Evolutionary conservation across 2,329 filamentous ascomycete genomes (phyloP), one percentile per base, ranked within the genome.

Genomic region (Aureobasidium lini): DNA sequence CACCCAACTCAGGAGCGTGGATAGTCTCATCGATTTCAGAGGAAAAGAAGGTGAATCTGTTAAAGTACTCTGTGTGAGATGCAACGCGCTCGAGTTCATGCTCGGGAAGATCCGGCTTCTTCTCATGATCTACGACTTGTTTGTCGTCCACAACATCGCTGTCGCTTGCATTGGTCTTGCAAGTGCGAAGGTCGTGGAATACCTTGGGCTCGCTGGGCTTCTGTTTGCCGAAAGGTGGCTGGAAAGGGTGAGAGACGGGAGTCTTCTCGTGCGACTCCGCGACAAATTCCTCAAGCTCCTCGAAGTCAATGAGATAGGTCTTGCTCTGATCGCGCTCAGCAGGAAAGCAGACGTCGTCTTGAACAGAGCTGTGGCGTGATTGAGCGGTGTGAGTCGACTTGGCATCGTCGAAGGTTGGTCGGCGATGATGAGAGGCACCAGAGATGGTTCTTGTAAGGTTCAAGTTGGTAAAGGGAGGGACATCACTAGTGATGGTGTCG

Each of bases 31-130:
- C 92, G 74, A 90, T 88, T 58, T 94, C 90, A 0, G 94, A 96
- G 0, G 92, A 96, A 74, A 99, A 99, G 76, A 97, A 96, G 63
- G 92, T 94, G 77, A 95, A 97, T 4, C 93, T 84, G 70, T 92
- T 94, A 34, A 84, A 81, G 37, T 69, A 66, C 18, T 69, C 66
- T 6, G 61, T 62, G 46, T 64, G 63, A 62, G 66, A 68, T 8
- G 61, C 52, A 10, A 64, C 63, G 16, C 63, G 62, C 40, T 65
- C 61, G 8, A 71, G 57, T 29, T 63, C 61, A 13, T 65, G 62
- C 3, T 66, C 66, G 11, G 64, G 66, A 10, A 60, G 69, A n/a
- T 69, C 65, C 37, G 71, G 63, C 6, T 71, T 48, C 23, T 49
- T 42, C 31, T 11, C 8, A 56, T 80, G 77, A 29, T 78, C 74